These are phyloP conservation scores for Penicillium pancosmium DNA, from an alignment of 495 filamentous ascomycete species.

Conservation along the genomic window DNA sequence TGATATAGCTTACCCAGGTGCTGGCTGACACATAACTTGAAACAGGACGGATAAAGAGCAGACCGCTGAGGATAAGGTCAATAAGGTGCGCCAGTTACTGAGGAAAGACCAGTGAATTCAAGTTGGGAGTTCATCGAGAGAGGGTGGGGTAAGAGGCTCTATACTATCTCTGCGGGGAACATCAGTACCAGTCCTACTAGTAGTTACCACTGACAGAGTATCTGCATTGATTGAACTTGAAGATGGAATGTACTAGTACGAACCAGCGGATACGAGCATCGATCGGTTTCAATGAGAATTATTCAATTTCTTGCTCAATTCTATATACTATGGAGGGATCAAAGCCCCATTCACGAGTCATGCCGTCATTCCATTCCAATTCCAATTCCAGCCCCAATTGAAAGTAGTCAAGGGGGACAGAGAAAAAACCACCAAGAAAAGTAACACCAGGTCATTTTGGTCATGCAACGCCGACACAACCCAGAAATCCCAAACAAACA, in stretches of 20 bases:
- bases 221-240: too few species aligned
- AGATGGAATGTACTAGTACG: too few species aligned
- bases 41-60: conserved; percentile 70
- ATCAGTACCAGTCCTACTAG: neutral
- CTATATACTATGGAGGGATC: neutral
- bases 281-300: neutral
- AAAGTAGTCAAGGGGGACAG: neutral
- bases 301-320: neutral
- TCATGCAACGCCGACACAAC: too few species aligned
- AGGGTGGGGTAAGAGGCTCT: too few species aligned
- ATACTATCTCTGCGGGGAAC: too few species aligned
- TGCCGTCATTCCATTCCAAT: conserved; percentile 7
- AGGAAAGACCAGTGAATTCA: conserved; percentile 34
- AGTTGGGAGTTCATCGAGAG: neutral
- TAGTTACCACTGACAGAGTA: neutral
- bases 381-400: neutral
- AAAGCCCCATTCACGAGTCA: neutral
- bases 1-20: neutral
- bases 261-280: neutral
- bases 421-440: neutral
- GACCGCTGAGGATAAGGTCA: conserved; percentile 67
- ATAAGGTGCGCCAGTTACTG: conserved; percentile 61
- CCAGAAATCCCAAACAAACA: neutral
- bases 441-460: conserved; percentile 16
- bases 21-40: neutral